Conservation (phyloP, 257 asterid species). For the Marsdenia floribunda region DNA sequence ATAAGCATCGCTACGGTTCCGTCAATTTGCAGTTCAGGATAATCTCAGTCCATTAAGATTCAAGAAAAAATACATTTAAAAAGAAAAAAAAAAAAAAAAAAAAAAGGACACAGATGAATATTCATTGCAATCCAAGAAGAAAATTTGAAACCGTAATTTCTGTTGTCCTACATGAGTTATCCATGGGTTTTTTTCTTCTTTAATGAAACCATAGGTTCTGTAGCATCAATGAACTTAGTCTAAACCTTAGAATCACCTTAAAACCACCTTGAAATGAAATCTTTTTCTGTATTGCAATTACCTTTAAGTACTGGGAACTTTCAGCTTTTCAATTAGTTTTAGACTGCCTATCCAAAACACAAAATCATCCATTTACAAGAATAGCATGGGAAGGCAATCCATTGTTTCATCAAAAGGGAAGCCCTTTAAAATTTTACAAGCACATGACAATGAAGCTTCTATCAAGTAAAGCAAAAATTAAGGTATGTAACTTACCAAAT, state of each 20-base stretch:
- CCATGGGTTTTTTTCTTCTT: neutral
- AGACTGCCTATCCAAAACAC: neutral
- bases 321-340: neutral
- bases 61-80: no score
- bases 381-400: neutral
- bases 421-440: neutral
- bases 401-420: neutral
- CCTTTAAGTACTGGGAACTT: neutral
- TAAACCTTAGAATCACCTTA: neutral
- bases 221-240: neutral
- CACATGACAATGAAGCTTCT: neutral
- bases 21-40: neutral
- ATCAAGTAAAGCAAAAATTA: neutral
- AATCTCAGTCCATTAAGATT: neutral
- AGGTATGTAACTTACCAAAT: conserved; percentile 30
- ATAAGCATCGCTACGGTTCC: neutral
- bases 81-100: no score
- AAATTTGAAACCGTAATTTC: neutral
- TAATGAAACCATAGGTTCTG: neutral
- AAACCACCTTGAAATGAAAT: neutral
- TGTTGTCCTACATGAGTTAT: neutral
- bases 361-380: neutral
- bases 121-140: neutral
- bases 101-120: neutral
- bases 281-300: neutral